These are phyloP conservation scores for Trametes maxima DNA, from an alignment of 768 basidiomycete species.

Conservation along the genomic window DNA sequence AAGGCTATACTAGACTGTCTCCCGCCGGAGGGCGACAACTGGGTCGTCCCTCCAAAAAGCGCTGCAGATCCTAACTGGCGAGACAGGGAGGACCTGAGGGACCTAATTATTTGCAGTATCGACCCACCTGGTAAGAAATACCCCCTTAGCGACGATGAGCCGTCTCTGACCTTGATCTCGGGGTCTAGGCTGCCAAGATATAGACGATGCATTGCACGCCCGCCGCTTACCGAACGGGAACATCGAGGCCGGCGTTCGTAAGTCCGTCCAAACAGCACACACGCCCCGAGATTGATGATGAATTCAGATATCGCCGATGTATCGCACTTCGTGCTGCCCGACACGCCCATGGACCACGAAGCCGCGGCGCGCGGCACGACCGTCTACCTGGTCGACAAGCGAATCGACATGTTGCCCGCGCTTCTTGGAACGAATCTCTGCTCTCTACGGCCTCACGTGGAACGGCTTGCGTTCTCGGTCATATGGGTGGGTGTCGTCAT, in stretches of 20 bases:
- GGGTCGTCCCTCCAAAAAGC: conserved; percentile 87
- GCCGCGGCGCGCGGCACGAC: conserved; percentile 96
- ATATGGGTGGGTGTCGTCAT: conserved; percentile 73
- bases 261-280: conserved; percentile 41
- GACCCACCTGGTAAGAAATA: conserved; percentile 79
- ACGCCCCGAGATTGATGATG: background rate
- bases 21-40: conserved; percentile 84
- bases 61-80: conserved; percentile 61
- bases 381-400: conserved; percentile 97
- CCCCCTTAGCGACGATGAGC: background rate
- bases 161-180: conserved; percentile 12
- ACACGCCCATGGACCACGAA: conserved; percentile 95
- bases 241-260: conserved; percentile 97
- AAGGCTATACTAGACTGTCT: conserved; percentile 91
- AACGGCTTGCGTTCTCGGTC: conserved; percentile 91
- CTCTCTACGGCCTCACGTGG: conserved; percentile 88
- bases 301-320: conserved; percentile 93
- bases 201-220: conserved; percentile 97
- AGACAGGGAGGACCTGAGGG: conserved; percentile 84
- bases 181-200: conserved; percentile 86
- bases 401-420: conserved; percentile 96
- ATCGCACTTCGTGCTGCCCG: conserved; percentile 90
- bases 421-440: conserved; percentile 96
- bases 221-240: conserved; percentile 86
- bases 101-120: conserved; percentile 90